Evolutionary conservation across 768 basidiomycete species (phyloP).

Genomic region (Trametopsis cervina): DNA sequence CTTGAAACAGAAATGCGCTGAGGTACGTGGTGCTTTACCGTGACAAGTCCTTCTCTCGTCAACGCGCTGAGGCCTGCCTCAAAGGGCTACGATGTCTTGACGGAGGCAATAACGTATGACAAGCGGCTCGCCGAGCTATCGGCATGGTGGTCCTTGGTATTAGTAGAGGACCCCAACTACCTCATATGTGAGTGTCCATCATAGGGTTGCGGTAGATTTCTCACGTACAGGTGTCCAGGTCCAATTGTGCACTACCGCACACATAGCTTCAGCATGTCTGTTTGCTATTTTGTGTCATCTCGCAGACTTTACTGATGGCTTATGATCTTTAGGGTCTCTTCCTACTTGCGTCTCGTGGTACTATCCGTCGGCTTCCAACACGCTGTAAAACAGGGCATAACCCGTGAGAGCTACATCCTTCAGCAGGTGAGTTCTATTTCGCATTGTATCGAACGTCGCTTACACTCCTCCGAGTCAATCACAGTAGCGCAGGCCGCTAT

Average conservation of each 20-base stretch:
- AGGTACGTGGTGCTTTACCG: neutral
- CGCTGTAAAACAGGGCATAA: slow-evolving; percentile 4
- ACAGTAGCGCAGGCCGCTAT: slow-evolving; percentile 4
- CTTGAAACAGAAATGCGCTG: neutral
- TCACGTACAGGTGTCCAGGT: neutral
- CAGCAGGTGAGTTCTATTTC: slow-evolving; percentile 1
- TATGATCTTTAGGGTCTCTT: neutral
- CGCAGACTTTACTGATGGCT: neutral
- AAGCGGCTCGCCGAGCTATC: slow-evolving; percentile 23
- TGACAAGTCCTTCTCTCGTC: neutral
- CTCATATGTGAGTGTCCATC: slow-evolving; percentile 1
- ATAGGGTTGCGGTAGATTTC: neutral
- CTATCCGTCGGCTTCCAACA: slow-evolving; percentile 11
- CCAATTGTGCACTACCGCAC: slow-evolving; percentile 7
- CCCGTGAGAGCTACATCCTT: slow-evolving; percentile 6
- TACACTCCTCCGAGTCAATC: slow-evolving; percentile 7
- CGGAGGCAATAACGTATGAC: slow-evolving; percentile 31
- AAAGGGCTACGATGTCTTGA: slow-evolving; percentile 31
- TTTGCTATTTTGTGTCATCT: neutral
- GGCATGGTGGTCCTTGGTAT: slow-evolving; percentile 25
- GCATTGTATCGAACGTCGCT: neutral
- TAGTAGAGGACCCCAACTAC: slow-evolving; percentile 4
- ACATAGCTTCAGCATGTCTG: slow-evolving; percentile 8
- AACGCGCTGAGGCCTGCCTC: no score
- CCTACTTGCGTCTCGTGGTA: slow-evolving; percentile 11